Evolutionary conservation across 202 grass and related monocot genomes (phyloP), one percentile per base, ranked within the genome.

Genomic region (Zizania palustris): DNA sequence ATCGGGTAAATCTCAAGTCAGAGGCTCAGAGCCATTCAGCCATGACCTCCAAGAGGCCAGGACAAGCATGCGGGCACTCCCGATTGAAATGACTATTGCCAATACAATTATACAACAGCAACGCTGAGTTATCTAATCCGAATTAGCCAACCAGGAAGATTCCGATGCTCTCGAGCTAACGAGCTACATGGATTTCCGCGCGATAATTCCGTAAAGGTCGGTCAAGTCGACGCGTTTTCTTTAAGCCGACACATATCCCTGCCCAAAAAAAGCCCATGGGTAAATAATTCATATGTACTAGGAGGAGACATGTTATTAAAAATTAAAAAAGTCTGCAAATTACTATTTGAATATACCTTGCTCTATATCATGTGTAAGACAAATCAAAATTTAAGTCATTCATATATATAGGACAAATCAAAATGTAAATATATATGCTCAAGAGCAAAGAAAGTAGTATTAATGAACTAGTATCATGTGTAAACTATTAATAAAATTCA

Each of bases 141-240:
- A 67, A 43, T 14, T 10, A 38, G 48, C 19, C 1, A 22, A 5
- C 1, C 62, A 38, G 6, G 42, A 60, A 83, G 64, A 83, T 77
- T 63, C 45, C 5, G 36, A 11, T 63, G 4, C 44, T 70, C 76
- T 53, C 16, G 28, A 28, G 28, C n/a, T 67, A 19, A 44, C 16
- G 28, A 28, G 28, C n/a, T 67, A 19, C 65, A 15, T 77, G 56
- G 65, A 44, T 83, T 20, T 7, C 2, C 57, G 41, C 5, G 57
- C 44, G 71, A 42, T 39, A 77, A 77, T n/a, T 48, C 46, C 66
- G 7, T 78, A 78, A 84, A 84, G 74, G 13, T 45, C 41, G 45
- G 34, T 41, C 3, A 19, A 6, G 7, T 35, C 45, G 36, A n/a
- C n/a, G 3, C 56, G 4, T 7, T 15, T 64, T 55, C 19, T 67